phyloP scores from a whole-genome alignment of 257 asterid genomes.

The Ilex aquifolium region DNA sequence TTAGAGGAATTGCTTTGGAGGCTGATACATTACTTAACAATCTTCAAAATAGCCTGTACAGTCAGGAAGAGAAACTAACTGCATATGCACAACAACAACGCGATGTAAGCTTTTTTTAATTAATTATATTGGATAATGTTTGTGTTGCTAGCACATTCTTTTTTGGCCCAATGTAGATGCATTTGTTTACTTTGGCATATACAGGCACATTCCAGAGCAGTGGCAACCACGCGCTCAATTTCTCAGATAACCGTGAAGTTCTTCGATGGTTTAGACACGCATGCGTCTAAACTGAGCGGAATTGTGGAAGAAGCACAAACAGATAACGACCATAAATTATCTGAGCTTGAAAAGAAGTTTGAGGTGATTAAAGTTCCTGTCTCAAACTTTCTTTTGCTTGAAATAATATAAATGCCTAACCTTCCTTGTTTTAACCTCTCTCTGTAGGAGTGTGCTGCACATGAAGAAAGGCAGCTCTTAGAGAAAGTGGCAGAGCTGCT shows the following conservation, averaged over 20 bases:
- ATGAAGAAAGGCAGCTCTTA: constrained; percentile 82
- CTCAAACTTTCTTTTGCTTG: constrained; percentile 5
- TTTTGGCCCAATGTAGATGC: background rate
- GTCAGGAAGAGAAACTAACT: constrained; percentile 65
- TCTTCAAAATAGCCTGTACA: constrained; percentile 79
- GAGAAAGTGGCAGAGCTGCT: constrained; percentile 93
- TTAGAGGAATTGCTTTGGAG: constrained; percentile 69
- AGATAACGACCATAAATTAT: constrained; percentile 56
- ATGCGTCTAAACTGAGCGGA: constrained; percentile 68
- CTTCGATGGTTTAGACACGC: constrained; percentile 65
- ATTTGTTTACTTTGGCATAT: constrained; percentile 11
- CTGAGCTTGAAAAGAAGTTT: constrained; percentile 84
- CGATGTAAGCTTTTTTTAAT: constrained; percentile 36
- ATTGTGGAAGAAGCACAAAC: constrained; percentile 80
- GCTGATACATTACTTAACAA: constrained; percentile 77
- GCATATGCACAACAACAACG: constrained; percentile 73
- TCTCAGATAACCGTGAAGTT: constrained; percentile 59
- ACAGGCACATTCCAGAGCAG: constrained; percentile 89
- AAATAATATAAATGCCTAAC: background rate
- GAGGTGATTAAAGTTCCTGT: constrained; percentile 50
- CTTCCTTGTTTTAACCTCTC: constrained; percentile 5
- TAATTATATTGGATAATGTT: background rate
- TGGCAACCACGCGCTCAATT: constrained; percentile 70
- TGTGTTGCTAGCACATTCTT: constrained; percentile 3
- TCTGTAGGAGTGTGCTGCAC: constrained; percentile 83